Evolutionary conservation across 169 alveolate genomes (phyloP).

Genomic region (Cyclospora cayetanensis): DNA sequence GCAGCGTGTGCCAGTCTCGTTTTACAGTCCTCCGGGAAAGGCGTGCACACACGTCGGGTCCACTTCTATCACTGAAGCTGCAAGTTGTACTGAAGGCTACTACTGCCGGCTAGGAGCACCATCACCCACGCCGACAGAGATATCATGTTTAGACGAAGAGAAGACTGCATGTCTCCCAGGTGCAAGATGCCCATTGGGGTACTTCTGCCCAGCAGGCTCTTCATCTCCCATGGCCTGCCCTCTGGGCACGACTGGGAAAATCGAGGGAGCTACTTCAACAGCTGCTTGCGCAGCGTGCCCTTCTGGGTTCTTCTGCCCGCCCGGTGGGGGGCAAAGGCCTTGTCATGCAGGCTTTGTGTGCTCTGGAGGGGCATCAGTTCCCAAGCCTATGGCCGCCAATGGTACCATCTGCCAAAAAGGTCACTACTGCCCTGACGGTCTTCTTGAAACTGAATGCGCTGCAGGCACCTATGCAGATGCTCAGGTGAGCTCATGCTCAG

Average conservation of each 20-base stretch:
- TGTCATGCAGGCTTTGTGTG: conserved; percentile 63
- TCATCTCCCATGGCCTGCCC: conserved; percentile 59
- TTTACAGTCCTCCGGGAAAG: conserved; percentile 29
- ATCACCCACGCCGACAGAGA: neutral
- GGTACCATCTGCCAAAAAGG: conserved; percentile 36
- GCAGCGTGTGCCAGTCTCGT: too few species aligned
- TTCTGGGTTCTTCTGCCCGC: conserved; percentile 25
- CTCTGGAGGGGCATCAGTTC: conserved; percentile 52
- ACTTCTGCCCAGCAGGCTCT: conserved; percentile 73
- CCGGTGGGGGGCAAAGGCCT: conserved; percentile 62
- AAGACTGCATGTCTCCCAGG: conserved; percentile 57
- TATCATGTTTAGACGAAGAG: neutral
- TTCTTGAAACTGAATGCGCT: neutral
- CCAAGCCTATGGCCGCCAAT: neutral
- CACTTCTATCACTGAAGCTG: neutral
- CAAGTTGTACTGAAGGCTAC: conserved; percentile 46
- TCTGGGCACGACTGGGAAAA: conserved; percentile 45
- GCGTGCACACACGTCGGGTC: neutral
- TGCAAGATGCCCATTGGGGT: conserved; percentile 74
- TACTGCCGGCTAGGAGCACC: conserved; percentile 63
- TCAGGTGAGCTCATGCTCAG: neutral
- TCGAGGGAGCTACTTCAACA: neutral
- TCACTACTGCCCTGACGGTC: conserved; percentile 37
- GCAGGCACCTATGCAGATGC: conserved; percentile 43
- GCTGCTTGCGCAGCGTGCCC: conserved; percentile 20